Base-by-base conservation (phyloP, 2,329 filamentous ascomycete species). In the Incumbomyces lentus region DNA sequence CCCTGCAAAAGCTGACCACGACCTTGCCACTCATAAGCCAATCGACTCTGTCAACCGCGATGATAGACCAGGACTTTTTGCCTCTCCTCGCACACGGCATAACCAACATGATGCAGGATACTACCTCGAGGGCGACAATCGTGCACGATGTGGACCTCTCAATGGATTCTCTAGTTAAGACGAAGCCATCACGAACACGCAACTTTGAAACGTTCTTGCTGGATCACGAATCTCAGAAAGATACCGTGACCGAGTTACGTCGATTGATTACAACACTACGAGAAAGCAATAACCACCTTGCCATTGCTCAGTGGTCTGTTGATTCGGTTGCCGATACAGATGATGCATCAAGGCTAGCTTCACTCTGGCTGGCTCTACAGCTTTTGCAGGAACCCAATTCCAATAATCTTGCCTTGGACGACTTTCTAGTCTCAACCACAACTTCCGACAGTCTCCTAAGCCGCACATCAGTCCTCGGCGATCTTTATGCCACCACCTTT, bases 361-460 rank as follows among this genome's bases (percentile, higher is more conserved):
- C 82, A 2, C 84, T 86, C 56, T 95, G 89, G 89, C 69, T 95
- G 2, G 76, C 84, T 0, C 78, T 89, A 47, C 78, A 84, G 54
- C 72, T 90, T 1, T 64, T 89, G 7, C 80, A 81, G 58, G 72
- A 75, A 2, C 70, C 73, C 6, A 67, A 78, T 14, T 62, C 66
- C 3, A 64, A 69, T 1, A 69, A 72, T 13, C 67, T 72, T 1
- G 74, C 76, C 6, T 62, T 86, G 3, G 79, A 85, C 48, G 76
- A 81, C 33, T 79, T 92, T 33, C 64, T 94, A 6, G 76, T 81
- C 55, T 65, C 76, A 11, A 69, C 43, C 13, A 40, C 73, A 18
- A 60, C 67, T 17, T 58, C 62, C 17, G 47, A 64, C 7, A 64
- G 68, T 10, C 52, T 55, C 32, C 49, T 58, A 18, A 48, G 55